These are phyloP conservation scores for Phytopythium kandeliae DNA, from an alignment of 352 stramenopile species.

Conservation along the genomic window DNA sequence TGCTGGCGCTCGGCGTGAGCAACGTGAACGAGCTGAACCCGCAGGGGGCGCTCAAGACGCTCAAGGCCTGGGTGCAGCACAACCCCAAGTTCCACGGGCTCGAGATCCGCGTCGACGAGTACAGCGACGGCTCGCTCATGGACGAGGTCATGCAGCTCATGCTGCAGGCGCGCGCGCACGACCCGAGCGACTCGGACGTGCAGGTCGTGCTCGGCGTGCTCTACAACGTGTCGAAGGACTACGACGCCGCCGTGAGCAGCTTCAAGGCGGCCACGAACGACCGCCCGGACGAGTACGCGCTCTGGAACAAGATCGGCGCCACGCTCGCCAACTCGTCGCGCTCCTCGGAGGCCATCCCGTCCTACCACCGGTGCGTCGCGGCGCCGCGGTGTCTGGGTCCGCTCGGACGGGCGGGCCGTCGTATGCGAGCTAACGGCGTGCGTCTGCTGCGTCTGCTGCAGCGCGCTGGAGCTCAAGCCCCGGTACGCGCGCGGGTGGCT, in stretches of 20 bases:
- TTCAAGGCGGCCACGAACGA: conserved; percentile 85
- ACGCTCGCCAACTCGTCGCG: conserved; percentile 95
- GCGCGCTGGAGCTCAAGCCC: conserved; percentile 94
- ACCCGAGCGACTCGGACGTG: conserved; percentile 71
- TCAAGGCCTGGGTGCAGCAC: conserved; percentile 96
- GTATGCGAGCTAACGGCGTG: conserved; percentile 13
- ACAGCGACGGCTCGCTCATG: conserved; percentile 88
- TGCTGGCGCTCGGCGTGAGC: conserved; percentile 92
- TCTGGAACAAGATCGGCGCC: conserved; percentile 98
- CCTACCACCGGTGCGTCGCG: conserved; percentile 77
- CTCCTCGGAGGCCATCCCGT: conserved; percentile 90
- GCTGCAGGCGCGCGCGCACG: conserved; percentile 83
- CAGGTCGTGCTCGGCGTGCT: conserved; percentile 94
- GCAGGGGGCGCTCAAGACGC: conserved; percentile 87
- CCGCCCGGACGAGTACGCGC: conserved; percentile 90
- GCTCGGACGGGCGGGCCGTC: no score
- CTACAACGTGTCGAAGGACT: conserved; percentile 97
- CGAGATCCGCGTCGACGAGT: conserved; percentile 82
- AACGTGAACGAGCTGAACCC: conserved; percentile 97
- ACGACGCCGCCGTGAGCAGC: conserved; percentile 87
- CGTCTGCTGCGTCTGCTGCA: conserved; percentile 18
- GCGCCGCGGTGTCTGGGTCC: no score
- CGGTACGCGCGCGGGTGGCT: conserved; percentile 96
- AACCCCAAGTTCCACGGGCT: conserved; percentile 97
- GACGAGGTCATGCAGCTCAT: conserved; percentile 94